Conservation (phyloP, 306 rosid species). For the Quercus berberidifolia region DNA sequence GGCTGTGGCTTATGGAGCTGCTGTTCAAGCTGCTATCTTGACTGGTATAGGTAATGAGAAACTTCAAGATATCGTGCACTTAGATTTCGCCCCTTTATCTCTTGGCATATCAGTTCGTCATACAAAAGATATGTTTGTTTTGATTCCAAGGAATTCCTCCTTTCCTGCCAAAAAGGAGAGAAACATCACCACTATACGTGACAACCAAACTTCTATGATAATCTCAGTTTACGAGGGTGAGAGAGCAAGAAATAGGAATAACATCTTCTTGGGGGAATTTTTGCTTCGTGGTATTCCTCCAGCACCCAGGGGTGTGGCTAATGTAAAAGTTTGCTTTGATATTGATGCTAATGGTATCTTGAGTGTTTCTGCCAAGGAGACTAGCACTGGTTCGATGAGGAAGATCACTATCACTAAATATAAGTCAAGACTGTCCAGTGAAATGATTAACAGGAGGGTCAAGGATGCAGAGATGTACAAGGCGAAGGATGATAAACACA, state of each 20-base stretch:
- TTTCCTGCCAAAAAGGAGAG: neutral
- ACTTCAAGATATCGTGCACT: conserved; percentile 2
- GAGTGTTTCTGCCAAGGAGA: conserved; percentile 17
- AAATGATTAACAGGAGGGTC: conserved; percentile 15
- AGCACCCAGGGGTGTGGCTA: conserved; percentile 14
- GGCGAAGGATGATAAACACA: conserved; percentile 22
- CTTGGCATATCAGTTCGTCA: neutral
- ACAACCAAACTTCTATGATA: conserved; percentile 11
- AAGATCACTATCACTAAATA: conserved; percentile 19
- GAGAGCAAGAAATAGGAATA: conserved; percentile 2
- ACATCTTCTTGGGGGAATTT: conserved; percentile 14
- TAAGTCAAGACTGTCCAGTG: conserved; percentile 8
- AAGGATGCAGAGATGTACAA: conserved; percentile 10
- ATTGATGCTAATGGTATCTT: neutral
- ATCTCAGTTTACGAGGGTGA: conserved; percentile 20
- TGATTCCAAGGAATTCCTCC: neutral
- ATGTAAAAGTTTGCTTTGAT: neutral
- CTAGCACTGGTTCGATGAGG: neutral
- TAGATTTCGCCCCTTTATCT: conserved; percentile 20
- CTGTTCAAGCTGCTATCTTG: conserved; percentile 8
- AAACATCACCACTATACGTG: neutral
- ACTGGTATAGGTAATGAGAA: conserved; percentile 4
- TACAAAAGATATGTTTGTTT: neutral
- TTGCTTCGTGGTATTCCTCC: conserved; percentile 10
- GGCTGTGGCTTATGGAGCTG: conserved; percentile 16